Evolutionary conservation across 192 early-diverging fungal genomes (phyloP).

Genomic region (Blastocladiella britannica): DNA sequence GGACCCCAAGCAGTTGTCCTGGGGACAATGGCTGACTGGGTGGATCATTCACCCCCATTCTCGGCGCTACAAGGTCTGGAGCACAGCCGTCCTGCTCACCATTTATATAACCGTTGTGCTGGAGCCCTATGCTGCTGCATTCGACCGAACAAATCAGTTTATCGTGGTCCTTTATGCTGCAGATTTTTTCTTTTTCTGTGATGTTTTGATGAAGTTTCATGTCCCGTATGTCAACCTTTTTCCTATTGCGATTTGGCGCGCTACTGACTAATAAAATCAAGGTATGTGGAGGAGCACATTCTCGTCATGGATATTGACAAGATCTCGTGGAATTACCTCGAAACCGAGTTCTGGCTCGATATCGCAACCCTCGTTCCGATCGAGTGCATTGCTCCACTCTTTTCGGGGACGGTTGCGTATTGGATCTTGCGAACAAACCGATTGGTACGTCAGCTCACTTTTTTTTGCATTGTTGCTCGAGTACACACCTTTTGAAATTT

Average conservation of each 20-base stretch:
- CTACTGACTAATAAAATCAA: too few species aligned
- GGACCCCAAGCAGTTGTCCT: too few species aligned
- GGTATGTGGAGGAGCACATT: neutral
- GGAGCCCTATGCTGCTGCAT: neutral
- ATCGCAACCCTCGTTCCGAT: neutral
- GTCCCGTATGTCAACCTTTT: neutral
- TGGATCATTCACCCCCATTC: too few species aligned
- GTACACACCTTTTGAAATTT: too few species aligned
- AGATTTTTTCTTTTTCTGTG: neutral
- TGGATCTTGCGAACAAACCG: neutral
- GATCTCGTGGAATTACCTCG: neutral
- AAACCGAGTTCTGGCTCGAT: neutral
- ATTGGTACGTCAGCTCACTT: neutral
- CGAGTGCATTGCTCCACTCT: neutral
- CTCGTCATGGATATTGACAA: neutral
- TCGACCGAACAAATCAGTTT: neutral
- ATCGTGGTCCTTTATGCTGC: neutral
- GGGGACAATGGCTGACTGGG: too few species aligned
- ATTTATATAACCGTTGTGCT: neutral
- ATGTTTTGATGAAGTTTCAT: neutral
- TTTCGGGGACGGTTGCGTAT: too few species aligned
- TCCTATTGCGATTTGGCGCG: too few species aligned
- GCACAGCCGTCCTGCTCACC: neutral
- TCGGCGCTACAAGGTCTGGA: too few species aligned
- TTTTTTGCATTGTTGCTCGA: neutral